Conservation (phyloP, 1,139 yeast genomes). For the Nakaseomyces delphensis region DNA sequence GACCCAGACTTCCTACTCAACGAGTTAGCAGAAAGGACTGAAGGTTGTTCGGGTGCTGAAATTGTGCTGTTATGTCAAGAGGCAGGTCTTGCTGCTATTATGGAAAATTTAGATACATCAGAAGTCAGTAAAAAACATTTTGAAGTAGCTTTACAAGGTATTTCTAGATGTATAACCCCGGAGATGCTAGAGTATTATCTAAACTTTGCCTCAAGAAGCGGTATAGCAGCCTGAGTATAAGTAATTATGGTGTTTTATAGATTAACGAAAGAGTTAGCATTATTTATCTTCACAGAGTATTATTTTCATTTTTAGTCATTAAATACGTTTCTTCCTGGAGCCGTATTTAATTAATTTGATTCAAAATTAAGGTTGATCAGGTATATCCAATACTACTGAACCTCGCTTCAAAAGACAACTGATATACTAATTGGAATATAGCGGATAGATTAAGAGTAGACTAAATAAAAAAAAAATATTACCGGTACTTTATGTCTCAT, state of each 20-base stretch:
- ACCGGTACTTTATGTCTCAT: neutral
- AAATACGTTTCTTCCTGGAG: too few relatives aligned
- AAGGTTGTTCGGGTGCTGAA: slow-evolving; percentile 96
- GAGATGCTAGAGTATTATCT: slow-evolving; percentile 75
- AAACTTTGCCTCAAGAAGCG: slow-evolving; percentile 44
- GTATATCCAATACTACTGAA: too few relatives aligned
- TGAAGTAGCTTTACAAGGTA: slow-evolving; percentile 53
- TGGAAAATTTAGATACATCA: slow-evolving; percentile 55
- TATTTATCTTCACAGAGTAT: too few relatives aligned
- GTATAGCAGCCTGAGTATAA: slow-evolving; percentile 13
- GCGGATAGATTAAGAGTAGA: too few relatives aligned
- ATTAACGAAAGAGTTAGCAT: too few relatives aligned
- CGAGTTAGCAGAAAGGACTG: slow-evolving; percentile 54
- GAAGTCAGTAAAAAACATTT: slow-evolving; percentile 59
- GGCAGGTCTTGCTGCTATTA: slow-evolving; percentile 86
- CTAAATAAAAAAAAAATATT: too few relatives aligned
- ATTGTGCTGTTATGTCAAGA: slow-evolving; percentile 87
- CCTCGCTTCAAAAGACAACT: too few relatives aligned
- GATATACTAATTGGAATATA: too few relatives aligned
- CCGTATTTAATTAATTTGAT: too few relatives aligned
- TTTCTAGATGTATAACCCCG: slow-evolving; percentile 69
- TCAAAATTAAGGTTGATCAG: too few relatives aligned
- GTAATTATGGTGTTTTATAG: too few relatives aligned
- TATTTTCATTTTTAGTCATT: too few relatives aligned
- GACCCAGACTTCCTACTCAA: slow-evolving; percentile 41